Base-by-base conservation (phyloP, 805 yeast genomes). In the Metschnikowia kunwiensis region DNA sequence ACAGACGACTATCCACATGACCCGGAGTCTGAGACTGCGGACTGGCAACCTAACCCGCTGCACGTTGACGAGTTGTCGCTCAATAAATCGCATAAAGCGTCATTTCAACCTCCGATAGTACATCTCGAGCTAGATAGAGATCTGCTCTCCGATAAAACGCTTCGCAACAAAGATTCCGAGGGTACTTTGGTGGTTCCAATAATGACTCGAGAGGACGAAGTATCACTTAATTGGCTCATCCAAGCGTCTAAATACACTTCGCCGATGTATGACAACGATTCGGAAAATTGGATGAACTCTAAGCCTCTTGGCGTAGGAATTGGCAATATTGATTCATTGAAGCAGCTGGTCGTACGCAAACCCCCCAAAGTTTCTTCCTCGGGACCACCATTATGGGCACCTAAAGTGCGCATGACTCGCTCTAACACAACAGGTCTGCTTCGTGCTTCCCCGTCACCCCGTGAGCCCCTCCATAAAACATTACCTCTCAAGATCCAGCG, bases 271-370 rank as follows among this genome's bases (percentile, higher is more conserved):
- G 49, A 44, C 25, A 32, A 24, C 26, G 12, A 21, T 16, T 29
- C 31, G 14, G 49, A 44, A 14, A 44, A 42, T 23, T 44, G 49
- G 49, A 44, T 44, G 49, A 34, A 31, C 31, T 25, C 35, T 5
- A 32, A 24, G n/a, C 30, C 30, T 17, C 13, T 18, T 5, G 17
- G 19, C 12, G 22, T 17, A 17, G 28, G 17, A 24, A 28, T 23
- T 13, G 26, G 27, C 13, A 16, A 7, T n/a, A 10, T n/a, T 21
- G n/a, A 21, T 21, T n/a, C n/a, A n/a, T n/a, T n/a, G n/a, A n/a
- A n/a, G n/a, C n/a, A n/a, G n/a, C n/a, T n/a, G n/a, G n/a, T n/a
- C n/a, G n/a, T n/a, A n/a, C n/a, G n/a, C n/a, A n/a, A n/a, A n/a
- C n/a, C n/a, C n/a, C n/a, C n/a, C n/a, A n/a, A n/a, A n/a, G n/a